Conservation (phyloP, 169 alveolate species). For the Toxoplasma gondii region DNA sequence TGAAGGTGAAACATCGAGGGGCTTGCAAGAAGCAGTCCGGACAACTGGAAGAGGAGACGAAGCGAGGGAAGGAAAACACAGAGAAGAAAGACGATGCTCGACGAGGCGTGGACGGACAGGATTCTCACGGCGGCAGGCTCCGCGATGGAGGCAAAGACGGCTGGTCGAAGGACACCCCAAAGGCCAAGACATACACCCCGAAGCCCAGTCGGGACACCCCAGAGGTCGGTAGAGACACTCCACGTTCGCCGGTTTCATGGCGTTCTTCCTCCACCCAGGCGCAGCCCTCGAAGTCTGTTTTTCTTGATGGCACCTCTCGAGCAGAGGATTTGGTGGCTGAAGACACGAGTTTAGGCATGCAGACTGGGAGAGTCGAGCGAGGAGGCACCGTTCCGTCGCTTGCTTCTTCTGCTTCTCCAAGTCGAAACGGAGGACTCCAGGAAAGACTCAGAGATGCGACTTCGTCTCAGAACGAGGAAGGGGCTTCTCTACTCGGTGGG, state of each 20-base stretch:
- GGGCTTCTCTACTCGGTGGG: neutral
- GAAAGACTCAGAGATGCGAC: neutral
- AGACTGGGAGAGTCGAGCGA: neutral
- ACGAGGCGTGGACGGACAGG: neutral
- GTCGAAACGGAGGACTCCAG: neutral
- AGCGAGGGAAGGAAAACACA: neutral
- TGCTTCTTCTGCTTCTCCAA: neutral
- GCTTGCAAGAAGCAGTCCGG: neutral
- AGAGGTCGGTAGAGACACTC: neutral
- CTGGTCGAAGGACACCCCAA: neutral
- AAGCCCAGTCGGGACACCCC: too few relatives aligned
- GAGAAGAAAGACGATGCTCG: neutral
- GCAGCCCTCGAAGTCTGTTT: too few relatives aligned
- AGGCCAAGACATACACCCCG: neutral
- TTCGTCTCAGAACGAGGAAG: neutral
- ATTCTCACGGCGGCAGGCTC: neutral
- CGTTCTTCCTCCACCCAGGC: too few relatives aligned
- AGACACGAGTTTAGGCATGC: neutral
- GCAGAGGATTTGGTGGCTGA: too few relatives aligned
- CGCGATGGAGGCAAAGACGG: neutral
- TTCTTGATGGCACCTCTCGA: too few relatives aligned
- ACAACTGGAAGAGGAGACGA: neutral
- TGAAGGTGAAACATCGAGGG: neutral
- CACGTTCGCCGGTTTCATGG: neutral
- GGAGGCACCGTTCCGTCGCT: neutral